phyloP scores from a whole-genome alignment of 2,329 filamentous ascomycete genomes.

The Botrytis tulipae region DNA sequence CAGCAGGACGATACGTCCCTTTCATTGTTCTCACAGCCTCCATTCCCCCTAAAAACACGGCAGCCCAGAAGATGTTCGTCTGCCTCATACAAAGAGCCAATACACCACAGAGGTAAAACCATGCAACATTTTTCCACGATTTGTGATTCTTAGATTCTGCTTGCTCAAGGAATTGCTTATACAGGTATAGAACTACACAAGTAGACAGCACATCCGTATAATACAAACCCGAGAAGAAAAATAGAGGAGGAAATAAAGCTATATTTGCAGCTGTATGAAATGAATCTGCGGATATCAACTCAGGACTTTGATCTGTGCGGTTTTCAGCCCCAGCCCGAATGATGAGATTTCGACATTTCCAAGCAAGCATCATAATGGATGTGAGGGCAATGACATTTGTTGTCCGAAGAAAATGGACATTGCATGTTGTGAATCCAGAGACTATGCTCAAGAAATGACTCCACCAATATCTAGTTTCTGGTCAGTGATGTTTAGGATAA shows the following conservation, averaged over 20 bases:
- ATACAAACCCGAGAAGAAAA: conserved; percentile 94
- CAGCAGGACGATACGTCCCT: background rate
- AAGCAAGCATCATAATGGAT: conserved; percentile 40
- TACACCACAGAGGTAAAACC: conserved; percentile 56
- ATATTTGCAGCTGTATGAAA: conserved; percentile 72
- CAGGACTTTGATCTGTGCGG: conserved; percentile 9
- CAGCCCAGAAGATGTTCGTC: conserved; percentile 96
- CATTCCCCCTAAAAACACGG: conserved; percentile 68
- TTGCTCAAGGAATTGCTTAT: conserved; percentile 53
- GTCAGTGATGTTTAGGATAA: conserved; percentile 23
- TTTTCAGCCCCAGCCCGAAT: conserved; percentile 5
- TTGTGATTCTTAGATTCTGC: conserved; percentile 15
- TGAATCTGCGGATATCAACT: conserved; percentile 17
- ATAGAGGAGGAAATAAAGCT: conserved; percentile 80
- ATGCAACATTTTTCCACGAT: conserved; percentile 1
- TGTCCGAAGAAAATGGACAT: conserved; percentile 46
- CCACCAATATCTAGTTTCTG: conserved; percentile 23
- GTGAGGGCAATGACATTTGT: conserved; percentile 50
- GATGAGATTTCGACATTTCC: conserved; percentile 32
- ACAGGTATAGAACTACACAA: conserved; percentile 68
- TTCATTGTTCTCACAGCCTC: conserved; percentile 55
- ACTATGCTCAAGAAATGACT: conserved; percentile 51
- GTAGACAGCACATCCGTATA: conserved; percentile 92
- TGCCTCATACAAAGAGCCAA: conserved; percentile 76
- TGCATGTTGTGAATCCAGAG: conserved; percentile 41